Percentiles rank a stretch among this genome's conserved stretches.
Evolutionary conservation across 2,329 filamentous ascomycete species (phyloP).

Genomic region (Trichoderma sp.): DNA sequence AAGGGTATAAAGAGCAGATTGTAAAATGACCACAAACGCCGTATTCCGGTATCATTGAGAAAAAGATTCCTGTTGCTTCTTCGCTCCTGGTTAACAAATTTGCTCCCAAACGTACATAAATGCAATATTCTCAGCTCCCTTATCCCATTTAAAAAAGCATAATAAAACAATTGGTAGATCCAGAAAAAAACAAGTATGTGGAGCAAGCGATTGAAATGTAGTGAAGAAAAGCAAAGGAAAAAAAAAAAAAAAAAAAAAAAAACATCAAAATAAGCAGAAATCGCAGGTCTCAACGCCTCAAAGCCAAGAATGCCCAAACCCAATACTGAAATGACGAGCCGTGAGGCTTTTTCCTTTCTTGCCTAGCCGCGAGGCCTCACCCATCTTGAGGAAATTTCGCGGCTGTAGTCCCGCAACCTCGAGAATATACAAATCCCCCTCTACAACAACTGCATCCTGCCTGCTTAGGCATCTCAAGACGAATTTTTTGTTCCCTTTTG

Average conservation of each 20-base stretch:
- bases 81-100: not conserved
- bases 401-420: conserved; percentile 11
- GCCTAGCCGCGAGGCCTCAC: conserved; percentile 35
- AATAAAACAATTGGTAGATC: not conserved
- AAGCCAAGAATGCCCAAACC: conserved; percentile 22
- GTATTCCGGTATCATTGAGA: conserved; percentile 5
- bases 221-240: not conserved
- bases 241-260: not conserved
- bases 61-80: not conserved
- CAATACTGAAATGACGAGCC: conserved; percentile 29
- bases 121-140: not conserved
- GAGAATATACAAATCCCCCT: conserved; percentile 18
- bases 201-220: not conserved
- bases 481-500: conserved; percentile 8
- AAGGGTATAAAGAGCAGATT: conserved; percentile 11
- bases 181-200: not conserved
- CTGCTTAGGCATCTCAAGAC: conserved; percentile 15
- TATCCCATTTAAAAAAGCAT: not conserved
- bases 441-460: not conserved
- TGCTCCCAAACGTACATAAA: conserved; percentile 6
- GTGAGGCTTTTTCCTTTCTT: conserved; percentile 36
- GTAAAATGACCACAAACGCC: conserved; percentile 9
- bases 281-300: conserved; percentile 3
- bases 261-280: conserved; percentile 1
- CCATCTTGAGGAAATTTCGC: conserved; percentile 24